Evolutionary conservation across 2,329 filamentous ascomycete genomes (phyloP), one percentile per base, ranked within the genome.

Genomic region (Nannizzia gypsea): DNA sequence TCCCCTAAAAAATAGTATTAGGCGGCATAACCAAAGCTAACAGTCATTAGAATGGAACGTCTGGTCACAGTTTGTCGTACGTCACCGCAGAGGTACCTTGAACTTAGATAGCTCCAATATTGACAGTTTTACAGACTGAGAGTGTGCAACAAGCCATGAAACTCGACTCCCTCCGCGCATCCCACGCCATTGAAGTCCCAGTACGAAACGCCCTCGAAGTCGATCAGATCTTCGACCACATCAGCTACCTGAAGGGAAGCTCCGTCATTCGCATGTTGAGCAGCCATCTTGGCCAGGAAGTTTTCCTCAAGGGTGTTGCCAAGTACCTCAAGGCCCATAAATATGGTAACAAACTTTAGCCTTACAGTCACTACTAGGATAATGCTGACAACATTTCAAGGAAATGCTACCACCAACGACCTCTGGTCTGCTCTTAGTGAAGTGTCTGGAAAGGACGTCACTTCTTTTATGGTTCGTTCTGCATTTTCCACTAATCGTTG

Each of bases 201-300:
- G 93, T 99, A 31, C 86, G 85, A 67, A 91, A 96, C 71, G 93
- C 91, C 31, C 82, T 97, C 9, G 93, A 97, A 67, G 90, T 97
- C 65, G 95, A 97, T 73, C 93, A 99, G 73, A 95, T 97, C 65
- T 99, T 99, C 70, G 93, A 99, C 72, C 83, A 87, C 71, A 97
- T 99, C 74, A 95, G 89, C 75, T 99, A 97, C 71, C 80, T 95
- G 63, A 97, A 99, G 78, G 93, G 93, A 38, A 95, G 90, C 76
- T 96, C 92, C 1, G 89, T 93, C 62, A 93, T 99, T 69, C 88
- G 93, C 69, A 99, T 99, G 93, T 77, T 99, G 67, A 92, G 90
- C 66, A 86, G 87, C 67, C 89, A 97, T 72, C 83, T 99, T 17
- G 90, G 90, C 13, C 85, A 88, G 58, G 85, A 96, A 68, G 88